Base-by-base conservation (phyloP, 2,329 filamentous ascomycete species). In the Exserohilum rostratum region DNA sequence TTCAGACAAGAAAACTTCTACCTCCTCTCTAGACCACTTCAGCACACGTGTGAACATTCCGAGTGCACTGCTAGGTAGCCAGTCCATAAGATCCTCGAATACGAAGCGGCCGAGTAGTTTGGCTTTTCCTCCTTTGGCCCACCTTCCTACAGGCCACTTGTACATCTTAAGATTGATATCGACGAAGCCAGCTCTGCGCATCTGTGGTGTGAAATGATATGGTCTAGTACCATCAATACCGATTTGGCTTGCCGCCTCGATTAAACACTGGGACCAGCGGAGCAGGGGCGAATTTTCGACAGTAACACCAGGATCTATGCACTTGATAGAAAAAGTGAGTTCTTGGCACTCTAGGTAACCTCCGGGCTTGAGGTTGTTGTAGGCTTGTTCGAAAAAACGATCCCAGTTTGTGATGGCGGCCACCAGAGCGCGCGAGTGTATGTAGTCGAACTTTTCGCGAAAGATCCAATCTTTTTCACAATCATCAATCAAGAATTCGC, bases 321-420 rank as follows among this genome's bases (percentile, higher is more conserved):
- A 69, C 18, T 50, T 51, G 13, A 65, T 50, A 0, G 68, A 68
- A 6, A 71, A 70, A 5, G 60, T 48, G 5, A 70, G 70, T 58
- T 82, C 80, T 60, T 82, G 79, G 31, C 82, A 67, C 57, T 84
- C 82, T 22, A 83, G 65, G 68, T 77, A 84, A 13, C 82, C 82
- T 5, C 80, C 81, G 0, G 80, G 80, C 47, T 76, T 77, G 7
- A 84, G 76, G 58, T 72, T 69, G 30, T 53, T 34, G 43, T 64
- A 68, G 29, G 60, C 58, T 48, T 80, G 77, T 20, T 78, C 68
- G 17, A 85, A 69, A 51, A 87, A 74, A 10, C 74, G 72, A 2
- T 72, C 69, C 71, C 85, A 86, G 61, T 88, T 77, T 10, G 78
- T 76, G 40, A 89, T 78, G 12, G 80, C 79, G 27, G 80, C 80